phyloP scores from a whole-genome alignment of 2,329 filamentous ascomycete species.

The Passalora sequoiae region DNA sequence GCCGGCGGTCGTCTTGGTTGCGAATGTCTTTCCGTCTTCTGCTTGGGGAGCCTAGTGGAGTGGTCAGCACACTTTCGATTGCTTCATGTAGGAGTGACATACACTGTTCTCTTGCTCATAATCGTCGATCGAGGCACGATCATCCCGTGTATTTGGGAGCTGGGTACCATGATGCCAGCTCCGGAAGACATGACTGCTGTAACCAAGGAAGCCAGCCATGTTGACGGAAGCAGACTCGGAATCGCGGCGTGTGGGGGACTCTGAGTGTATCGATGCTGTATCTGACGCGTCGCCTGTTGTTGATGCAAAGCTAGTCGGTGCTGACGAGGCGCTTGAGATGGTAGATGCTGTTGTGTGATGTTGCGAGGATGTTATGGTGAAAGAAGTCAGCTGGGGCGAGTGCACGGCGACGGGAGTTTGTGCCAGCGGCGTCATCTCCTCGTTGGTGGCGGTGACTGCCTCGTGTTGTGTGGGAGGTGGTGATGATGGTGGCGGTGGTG shows the following conservation, averaged over 20 bases:
- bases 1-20: neutral
- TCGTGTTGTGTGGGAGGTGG: neutral
- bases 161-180: no score
- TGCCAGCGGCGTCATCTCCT: constrained; percentile 40
- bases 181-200: no score
- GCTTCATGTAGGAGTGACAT: neutral
- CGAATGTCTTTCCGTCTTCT: neutral
- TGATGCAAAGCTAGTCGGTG: constrained; percentile 17
- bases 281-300: constrained; percentile 16
- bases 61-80: constrained; percentile 9
- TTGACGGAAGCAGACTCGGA: neutral
- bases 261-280: constrained; percentile 15
- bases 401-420: constrained; percentile 21
- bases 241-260: no score
- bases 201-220: neutral
- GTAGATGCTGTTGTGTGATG: constrained; percentile 4
- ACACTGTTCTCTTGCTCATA: constrained; percentile 3
- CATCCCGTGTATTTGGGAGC: no score
- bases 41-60: neutral
- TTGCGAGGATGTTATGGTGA: neutral
- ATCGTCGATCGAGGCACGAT: no score
- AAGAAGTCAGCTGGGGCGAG: neutral
- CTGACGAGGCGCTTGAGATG: constrained; percentile 8
- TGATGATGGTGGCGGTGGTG: constrained; percentile 7
- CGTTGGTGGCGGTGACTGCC: neutral